Percentiles rank a stretch among this genome's conserved stretches.
phyloP scores from a whole-genome alignment of 345 rosid genomes.

The Sonneratia caseolaris region DNA sequence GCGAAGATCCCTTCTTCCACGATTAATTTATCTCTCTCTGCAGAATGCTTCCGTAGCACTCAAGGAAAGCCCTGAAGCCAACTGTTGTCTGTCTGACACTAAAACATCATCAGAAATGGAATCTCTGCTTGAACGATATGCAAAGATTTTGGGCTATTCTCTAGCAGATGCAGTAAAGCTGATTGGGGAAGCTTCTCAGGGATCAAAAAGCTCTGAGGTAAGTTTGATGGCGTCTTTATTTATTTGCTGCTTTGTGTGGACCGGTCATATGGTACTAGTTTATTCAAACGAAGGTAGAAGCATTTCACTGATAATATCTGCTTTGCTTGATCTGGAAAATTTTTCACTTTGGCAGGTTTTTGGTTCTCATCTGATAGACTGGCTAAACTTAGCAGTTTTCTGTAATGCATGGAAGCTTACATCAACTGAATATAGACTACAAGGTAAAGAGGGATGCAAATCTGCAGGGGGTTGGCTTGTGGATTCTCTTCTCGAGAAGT shows the following conservation, averaged over 20 bases:
- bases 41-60: slow-evolving; percentile 48
- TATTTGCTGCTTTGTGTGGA: not conserved
- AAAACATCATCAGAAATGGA: slow-evolving; percentile 50
- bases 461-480: slow-evolving; percentile 35
- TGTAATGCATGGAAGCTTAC: slow-evolving; percentile 69
- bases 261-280: not conserved
- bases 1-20: slow-evolving; percentile 76
- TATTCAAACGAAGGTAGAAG: not conserved
- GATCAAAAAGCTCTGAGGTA: slow-evolving; percentile 55
- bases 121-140: slow-evolving; percentile 58
- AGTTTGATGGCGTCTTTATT: not conserved
- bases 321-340: not conserved
- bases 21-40: slow-evolving; percentile 74
- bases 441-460: slow-evolving; percentile 16
- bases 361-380: slow-evolving; percentile 54
- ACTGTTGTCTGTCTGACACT: slow-evolving; percentile 48
- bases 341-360: slow-evolving; percentile 40
- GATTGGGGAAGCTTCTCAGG: slow-evolving; percentile 48
- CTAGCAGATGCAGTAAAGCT: slow-evolving; percentile 46
- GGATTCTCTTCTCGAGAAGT: slow-evolving; percentile 45
- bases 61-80: slow-evolving; percentile 47
- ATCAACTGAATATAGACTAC: slow-evolving; percentile 36
- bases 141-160: slow-evolving; percentile 69
- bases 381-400: slow-evolving; percentile 81
- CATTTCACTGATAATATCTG: not conserved